Conservation (phyloP, 768 basidiomycete species). For the Suillus luteus region DNA sequence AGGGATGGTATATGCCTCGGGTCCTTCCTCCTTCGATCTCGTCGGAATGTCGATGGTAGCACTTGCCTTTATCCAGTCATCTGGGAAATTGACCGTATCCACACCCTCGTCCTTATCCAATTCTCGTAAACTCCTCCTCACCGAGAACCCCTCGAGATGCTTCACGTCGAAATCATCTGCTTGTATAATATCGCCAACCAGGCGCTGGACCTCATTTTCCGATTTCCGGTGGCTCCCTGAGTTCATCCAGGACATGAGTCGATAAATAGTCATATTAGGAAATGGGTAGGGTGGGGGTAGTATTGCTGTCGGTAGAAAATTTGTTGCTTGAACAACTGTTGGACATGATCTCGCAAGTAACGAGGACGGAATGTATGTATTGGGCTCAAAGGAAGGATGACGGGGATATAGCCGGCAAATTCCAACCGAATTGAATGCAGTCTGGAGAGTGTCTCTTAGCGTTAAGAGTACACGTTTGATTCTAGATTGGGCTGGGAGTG, state of each 20-base stretch:
- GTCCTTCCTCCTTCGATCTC: neutral
- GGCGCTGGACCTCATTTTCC: neutral
- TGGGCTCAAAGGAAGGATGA: neutral
- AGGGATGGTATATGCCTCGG: constrained; percentile 5
- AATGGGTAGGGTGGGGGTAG: neutral
- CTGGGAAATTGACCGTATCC: neutral
- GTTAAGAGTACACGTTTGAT: neutral
- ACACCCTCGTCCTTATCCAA: neutral
- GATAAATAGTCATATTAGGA: no score
- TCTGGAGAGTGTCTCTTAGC: neutral
- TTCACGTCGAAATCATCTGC: constrained; percentile 6
- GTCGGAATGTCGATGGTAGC: neutral
- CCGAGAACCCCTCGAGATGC: neutral
- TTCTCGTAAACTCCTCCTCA: neutral
- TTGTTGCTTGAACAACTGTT: neutral
- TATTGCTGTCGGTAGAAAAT: no score
- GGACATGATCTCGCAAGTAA: neutral
- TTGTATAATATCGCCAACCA: neutral
- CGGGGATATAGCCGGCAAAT: neutral
- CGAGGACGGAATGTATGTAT: neutral
- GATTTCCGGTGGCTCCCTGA: constrained; percentile 1
- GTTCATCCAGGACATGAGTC: constrained; percentile 9
- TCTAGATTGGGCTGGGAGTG: neutral
- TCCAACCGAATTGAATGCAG: neutral
- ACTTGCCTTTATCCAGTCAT: no score